These are phyloP conservation scores for Fusarium chuoi DNA, from an alignment of 2,329 filamentous ascomycete species.

Conservation along the genomic window DNA sequence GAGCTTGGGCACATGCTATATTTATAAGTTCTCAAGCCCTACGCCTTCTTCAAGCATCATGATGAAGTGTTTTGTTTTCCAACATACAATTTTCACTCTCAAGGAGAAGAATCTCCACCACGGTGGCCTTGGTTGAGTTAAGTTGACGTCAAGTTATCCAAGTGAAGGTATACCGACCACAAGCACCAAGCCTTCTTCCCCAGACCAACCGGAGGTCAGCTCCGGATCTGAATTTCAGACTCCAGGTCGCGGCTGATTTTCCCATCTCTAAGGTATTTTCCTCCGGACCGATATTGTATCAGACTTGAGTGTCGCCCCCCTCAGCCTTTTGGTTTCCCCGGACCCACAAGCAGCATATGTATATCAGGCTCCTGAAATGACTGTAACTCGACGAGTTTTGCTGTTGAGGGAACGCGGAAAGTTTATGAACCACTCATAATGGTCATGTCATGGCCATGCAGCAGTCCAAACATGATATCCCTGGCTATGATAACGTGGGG, in stretches of 20 bases:
- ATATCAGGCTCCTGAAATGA: not conserved
- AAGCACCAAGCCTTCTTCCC: not conserved
- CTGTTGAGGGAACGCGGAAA: not conserved
- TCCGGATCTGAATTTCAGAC: slow-evolving; percentile 6
- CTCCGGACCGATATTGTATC: not conserved
- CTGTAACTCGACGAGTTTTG: not conserved
- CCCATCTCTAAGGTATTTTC: not conserved
- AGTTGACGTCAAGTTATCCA: slow-evolving; percentile 32
- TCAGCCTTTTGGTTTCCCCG: not conserved
- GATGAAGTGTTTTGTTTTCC: not conserved
- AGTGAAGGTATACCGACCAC: slow-evolving; percentile 13
- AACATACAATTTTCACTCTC: not conserved
- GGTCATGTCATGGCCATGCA: no score
- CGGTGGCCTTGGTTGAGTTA: not conserved
- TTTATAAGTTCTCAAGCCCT: slow-evolving; percentile 1
- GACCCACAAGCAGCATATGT: slow-evolving; percentile 8
- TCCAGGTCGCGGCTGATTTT: not conserved
- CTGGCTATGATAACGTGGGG: not conserved
- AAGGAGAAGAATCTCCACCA: slow-evolving; percentile 4
- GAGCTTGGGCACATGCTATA: not conserved
- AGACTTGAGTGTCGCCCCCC: not conserved
- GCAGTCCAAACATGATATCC: not conserved
- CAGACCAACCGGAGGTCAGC: slow-evolving; percentile 24
- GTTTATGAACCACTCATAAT: not conserved
- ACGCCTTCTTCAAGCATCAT: not conserved